A percentile compares a stretch with the other conserved stretches of the same genome.
phyloP scores from a whole-genome alignment of 371 early-diverging fungal species.

The Mortierella sp. region DNA sequence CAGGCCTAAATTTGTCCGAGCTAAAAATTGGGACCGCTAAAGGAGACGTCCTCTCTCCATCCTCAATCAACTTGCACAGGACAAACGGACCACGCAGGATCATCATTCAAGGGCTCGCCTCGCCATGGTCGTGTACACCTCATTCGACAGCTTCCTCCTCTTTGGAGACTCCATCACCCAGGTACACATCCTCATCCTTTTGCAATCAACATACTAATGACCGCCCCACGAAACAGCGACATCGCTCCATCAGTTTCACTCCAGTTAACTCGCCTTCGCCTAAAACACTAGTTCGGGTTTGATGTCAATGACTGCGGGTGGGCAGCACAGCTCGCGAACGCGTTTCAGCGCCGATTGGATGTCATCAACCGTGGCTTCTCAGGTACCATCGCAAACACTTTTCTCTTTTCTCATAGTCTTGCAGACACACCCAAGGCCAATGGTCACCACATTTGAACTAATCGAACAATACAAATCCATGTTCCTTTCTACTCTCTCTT shows the following conservation, averaged over 20 bases:
- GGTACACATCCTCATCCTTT: constrained; percentile 40
- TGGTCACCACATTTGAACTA: too few relatives aligned
- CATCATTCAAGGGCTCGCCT: not conserved
- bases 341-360: constrained; percentile 81
- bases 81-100: not conserved
- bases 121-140: constrained; percentile 36
- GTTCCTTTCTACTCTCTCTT: too few relatives aligned
- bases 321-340: constrained; percentile 75
- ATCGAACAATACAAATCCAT: too few relatives aligned
- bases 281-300: constrained; percentile 67
- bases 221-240: too few relatives aligned
- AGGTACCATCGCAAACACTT: constrained; percentile 53
- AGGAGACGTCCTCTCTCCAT: too few relatives aligned
- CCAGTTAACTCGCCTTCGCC: too few relatives aligned
- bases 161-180: constrained; percentile 85
- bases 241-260: too few relatives aligned
- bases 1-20: too few relatives aligned
- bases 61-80: too few relatives aligned
- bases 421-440: too few relatives aligned
- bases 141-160: constrained; percentile 58
- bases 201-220: too few relatives aligned
- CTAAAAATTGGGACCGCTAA: too few relatives aligned
- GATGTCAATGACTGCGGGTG: constrained; percentile 75
- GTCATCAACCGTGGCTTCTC: constrained; percentile 86
- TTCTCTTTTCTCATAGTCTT: not conserved